Conservation (phyloP, 2,329 filamentous ascomycete species). For the Nemania diffusa region DNA sequence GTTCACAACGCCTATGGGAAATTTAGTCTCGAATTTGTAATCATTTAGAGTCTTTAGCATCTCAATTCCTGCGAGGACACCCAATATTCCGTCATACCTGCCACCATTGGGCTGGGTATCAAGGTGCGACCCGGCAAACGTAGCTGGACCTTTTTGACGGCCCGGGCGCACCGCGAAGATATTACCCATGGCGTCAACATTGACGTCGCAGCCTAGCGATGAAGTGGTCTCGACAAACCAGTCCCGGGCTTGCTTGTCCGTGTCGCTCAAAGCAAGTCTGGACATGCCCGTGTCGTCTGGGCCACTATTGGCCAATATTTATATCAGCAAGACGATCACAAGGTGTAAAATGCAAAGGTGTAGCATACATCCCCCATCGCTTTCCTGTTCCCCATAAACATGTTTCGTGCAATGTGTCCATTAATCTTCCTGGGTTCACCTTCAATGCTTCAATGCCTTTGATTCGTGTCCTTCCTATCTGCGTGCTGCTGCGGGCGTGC, state of each 20-base stretch:
- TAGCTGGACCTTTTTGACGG: constrained; percentile 66
- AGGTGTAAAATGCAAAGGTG: constrained; percentile 2
- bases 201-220: constrained; percentile 72
- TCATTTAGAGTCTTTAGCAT: constrained; percentile 76
- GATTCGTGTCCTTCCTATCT: constrained; percentile 2
- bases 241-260: constrained; percentile 76
- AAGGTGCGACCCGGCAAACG: constrained; percentile 76
- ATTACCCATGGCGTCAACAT: constrained; percentile 81
- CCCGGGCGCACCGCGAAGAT: constrained; percentile 79
- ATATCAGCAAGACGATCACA: constrained; percentile 20
- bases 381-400: constrained; percentile 74
- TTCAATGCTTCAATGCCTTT: constrained; percentile 52
- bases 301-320: constrained; percentile 48
- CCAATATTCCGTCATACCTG: constrained; percentile 81
- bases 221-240: constrained; percentile 77
- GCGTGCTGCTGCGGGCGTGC: constrained; percentile 28
- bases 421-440: constrained; percentile 68
- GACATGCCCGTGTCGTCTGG: constrained; percentile 79
- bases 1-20: constrained; percentile 78
- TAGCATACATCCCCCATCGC: constrained; percentile 68
- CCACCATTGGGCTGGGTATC: constrained; percentile 74
- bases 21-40: constrained; percentile 73
- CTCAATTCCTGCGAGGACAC: constrained; percentile 78
- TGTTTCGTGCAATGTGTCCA: constrained; percentile 71
- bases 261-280: constrained; percentile 75